Conservation (phyloP, 305 asterid species). For the Rubia balearica region DNA sequence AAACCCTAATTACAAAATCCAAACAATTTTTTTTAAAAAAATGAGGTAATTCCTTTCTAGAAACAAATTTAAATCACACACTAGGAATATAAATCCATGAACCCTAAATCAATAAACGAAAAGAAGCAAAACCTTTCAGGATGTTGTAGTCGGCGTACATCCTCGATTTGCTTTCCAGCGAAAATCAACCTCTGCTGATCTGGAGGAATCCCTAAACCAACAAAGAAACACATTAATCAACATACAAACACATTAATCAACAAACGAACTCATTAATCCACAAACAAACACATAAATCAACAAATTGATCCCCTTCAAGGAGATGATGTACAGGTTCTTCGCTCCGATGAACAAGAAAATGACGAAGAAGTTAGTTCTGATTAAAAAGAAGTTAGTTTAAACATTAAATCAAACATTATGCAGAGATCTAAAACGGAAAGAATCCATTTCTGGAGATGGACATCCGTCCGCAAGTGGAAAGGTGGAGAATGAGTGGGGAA, state of each 20-base stretch:
- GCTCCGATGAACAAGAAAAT: too few relatives aligned
- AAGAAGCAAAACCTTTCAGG: conserved; percentile 21
- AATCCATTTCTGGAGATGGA: conserved; percentile 19
- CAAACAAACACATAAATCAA: too few relatives aligned
- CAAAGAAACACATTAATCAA: background rate
- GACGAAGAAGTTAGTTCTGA: too few relatives aligned
- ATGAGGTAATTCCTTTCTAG: too few relatives aligned
- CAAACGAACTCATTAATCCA: too few relatives aligned
- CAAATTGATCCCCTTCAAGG: too few relatives aligned
- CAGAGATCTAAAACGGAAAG: conserved; percentile 32
- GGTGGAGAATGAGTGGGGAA: background rate
- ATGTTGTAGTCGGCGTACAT: conserved; percentile 32
- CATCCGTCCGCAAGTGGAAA: background rate
- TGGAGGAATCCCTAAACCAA: conserved; percentile 26
- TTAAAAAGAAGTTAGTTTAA: too few relatives aligned
- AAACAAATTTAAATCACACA: background rate
- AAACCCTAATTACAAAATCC: too few relatives aligned
- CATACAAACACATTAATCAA: background rate
- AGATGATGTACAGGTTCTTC: too few relatives aligned
- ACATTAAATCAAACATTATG: background rate
- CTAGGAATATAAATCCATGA: background rate
- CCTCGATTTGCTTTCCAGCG: conserved; percentile 35
- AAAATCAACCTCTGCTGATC: conserved; percentile 33
- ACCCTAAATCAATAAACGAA: background rate
- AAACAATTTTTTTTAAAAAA: too few relatives aligned